These are phyloP conservation scores for Cichorium intybus DNA, from an alignment of 140 eudicot species.

Conservation along the genomic window DNA sequence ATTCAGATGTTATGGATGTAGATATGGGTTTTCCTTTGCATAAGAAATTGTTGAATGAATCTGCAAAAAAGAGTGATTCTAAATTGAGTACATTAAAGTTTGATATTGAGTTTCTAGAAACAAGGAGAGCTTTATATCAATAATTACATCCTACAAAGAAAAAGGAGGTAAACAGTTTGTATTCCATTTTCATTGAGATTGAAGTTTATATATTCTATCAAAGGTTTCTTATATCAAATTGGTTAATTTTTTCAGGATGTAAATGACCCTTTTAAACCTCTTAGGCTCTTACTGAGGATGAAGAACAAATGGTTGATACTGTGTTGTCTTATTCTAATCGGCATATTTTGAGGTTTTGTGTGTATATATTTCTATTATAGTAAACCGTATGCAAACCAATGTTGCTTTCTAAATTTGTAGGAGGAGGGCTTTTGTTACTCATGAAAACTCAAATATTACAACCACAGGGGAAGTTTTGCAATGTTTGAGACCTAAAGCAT, in stretches of 20 bases:
- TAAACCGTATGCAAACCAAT: neutral
- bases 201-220: too few species aligned
- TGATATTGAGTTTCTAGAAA: conserved; percentile 27
- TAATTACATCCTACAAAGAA: too few species aligned
- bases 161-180: too few species aligned
- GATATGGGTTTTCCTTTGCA: conserved; percentile 25
- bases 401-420: conserved; percentile 52
- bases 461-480: too few species aligned
- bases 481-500: too few species aligned
- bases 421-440: too few species aligned
- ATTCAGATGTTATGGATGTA: conserved; percentile 7
- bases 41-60: conserved; percentile 30
- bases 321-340: conserved; percentile 51
- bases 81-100: conserved; percentile 29
- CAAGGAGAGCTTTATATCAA: neutral
- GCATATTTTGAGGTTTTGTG: conserved; percentile 31
- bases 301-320: too few species aligned
- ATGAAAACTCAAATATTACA: too few species aligned
- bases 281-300: conserved; percentile 67
- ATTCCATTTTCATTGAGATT: too few species aligned
- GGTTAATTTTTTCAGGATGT: conserved; percentile 46
- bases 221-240: neutral
- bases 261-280: conserved; percentile 52
- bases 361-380: neutral
- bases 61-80: conserved; percentile 16